Evolutionary conservation across 2,329 filamentous ascomycete species (phyloP).

Genomic region (Botrytis galanthina): DNA sequence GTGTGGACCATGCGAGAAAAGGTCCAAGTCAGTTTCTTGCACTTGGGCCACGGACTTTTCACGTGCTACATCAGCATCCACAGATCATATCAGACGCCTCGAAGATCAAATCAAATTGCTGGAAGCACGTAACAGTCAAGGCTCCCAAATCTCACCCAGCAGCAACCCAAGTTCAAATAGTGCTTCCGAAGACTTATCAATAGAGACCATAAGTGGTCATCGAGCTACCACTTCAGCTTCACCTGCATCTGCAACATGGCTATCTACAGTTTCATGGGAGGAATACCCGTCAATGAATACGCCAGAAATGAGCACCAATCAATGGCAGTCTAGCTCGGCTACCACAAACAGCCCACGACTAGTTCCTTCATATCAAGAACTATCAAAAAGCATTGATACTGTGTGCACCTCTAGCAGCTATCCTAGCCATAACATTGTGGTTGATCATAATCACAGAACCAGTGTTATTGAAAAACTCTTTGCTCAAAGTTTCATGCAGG

Average conservation of each 20-base stretch:
- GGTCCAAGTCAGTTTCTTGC: not conserved
- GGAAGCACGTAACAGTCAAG: not conserved
- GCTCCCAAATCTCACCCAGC: not conserved
- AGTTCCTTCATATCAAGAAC: not conserved
- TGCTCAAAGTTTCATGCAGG: not conserved
- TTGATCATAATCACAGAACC: not conserved
- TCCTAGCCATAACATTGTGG: not conserved
- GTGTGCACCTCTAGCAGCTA: not conserved
- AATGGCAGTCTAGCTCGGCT: not conserved
- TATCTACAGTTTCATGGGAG: not conserved
- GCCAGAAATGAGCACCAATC: not conserved
- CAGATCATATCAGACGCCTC: not conserved
- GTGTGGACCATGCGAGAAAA: not conserved
- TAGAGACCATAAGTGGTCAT: not conserved
- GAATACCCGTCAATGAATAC: not conserved
- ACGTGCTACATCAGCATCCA: not conserved
- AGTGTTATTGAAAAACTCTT: not conserved
- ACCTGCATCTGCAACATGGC: not conserved
- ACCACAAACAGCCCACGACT: not conserved
- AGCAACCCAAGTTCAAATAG: not conserved
- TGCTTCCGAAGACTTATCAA: not conserved
- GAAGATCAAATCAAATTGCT: not conserved
- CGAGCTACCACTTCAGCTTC: not conserved
- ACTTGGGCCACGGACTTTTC: not conserved
- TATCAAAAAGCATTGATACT: not conserved